Conservation (phyloP, 208 protist species). For the Crithidia mellificae region DNA sequence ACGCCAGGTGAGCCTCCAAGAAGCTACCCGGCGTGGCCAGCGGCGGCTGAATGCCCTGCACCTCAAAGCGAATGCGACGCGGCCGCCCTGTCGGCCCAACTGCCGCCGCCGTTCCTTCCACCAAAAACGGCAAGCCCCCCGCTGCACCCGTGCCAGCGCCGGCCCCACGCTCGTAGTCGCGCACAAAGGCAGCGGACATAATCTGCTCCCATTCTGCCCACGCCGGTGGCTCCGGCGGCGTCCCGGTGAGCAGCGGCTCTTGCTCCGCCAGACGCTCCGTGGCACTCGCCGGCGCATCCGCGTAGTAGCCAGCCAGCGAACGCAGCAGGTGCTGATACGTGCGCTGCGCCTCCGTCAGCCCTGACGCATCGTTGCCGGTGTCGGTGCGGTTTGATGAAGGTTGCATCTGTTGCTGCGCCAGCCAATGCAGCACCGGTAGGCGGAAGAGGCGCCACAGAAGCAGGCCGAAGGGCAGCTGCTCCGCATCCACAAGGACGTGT, state of each 20-base stretch:
- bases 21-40: constrained; percentile 56
- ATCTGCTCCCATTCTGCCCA: constrained; percentile 40
- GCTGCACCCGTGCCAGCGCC: no score
- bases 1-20: constrained; percentile 57
- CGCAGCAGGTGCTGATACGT: constrained; percentile 28
- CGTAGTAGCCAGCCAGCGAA: constrained; percentile 33
- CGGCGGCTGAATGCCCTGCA: constrained; percentile 62
- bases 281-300: constrained; percentile 25
- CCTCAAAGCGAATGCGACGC: constrained; percentile 49
- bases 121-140: no score
- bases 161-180: constrained; percentile 27
- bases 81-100: no score
- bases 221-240: constrained; percentile 16
- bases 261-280: constrained; percentile 27
- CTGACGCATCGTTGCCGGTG: neutral
- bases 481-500: constrained; percentile 1
- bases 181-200: constrained; percentile 20
- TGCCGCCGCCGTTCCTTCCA: no score
- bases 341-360: constrained; percentile 6
- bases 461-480: constrained; percentile 37
- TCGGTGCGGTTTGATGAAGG: no score
- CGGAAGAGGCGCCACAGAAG: constrained; percentile 54
- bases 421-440: constrained; percentile 33
- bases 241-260: constrained; percentile 24
- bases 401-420: constrained; percentile 7